phyloP scores from a whole-genome alignment of 2,329 filamentous ascomycete species.

The Colletotrichum gigasporum region DNA sequence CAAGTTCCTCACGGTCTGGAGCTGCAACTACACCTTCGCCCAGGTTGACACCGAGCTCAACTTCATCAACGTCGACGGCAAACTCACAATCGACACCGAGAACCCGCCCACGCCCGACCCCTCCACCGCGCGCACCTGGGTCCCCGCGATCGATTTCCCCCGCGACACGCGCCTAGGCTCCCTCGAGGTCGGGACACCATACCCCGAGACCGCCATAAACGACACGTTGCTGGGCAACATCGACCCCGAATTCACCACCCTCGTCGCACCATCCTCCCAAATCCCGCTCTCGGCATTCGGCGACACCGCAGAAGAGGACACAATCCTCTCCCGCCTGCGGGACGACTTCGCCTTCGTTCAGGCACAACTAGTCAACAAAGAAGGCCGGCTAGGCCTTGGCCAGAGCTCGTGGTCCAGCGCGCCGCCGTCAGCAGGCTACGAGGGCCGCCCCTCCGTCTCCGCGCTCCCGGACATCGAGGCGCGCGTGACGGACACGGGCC shows the following conservation, averaged over 20 bases:
- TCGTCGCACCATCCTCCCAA: not conserved
- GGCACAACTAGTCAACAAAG: conserved; percentile 2
- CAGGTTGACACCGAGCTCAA: conserved; percentile 7
- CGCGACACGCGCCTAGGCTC: not conserved
- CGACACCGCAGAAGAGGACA: not conserved
- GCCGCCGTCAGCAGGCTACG: too few relatives aligned
- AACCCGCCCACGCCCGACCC: conserved; percentile 1
- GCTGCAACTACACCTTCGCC: conserved; percentile 9
- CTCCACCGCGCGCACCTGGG: not conserved
- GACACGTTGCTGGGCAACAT: not conserved
- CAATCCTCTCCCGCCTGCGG: not conserved
- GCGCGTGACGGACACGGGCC: too few relatives aligned
- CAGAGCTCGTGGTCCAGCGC: too few relatives aligned
- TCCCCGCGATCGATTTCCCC: not conserved
- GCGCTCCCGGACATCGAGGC: too few relatives aligned
- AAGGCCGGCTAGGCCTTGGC: not conserved
- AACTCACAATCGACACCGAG: conserved; percentile 3
- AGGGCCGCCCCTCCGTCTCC: too few relatives aligned
- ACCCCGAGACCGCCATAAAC: not conserved
- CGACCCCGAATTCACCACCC: not conserved
- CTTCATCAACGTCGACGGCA: not conserved
- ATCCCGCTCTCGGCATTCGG: not conserved
- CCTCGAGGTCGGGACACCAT: not conserved
- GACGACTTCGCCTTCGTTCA: not conserved
- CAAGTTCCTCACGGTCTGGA: not conserved